Evolutionary conservation across 768 basidiomycete genomes (phyloP).

Genomic region (Mycena floridula): DNA sequence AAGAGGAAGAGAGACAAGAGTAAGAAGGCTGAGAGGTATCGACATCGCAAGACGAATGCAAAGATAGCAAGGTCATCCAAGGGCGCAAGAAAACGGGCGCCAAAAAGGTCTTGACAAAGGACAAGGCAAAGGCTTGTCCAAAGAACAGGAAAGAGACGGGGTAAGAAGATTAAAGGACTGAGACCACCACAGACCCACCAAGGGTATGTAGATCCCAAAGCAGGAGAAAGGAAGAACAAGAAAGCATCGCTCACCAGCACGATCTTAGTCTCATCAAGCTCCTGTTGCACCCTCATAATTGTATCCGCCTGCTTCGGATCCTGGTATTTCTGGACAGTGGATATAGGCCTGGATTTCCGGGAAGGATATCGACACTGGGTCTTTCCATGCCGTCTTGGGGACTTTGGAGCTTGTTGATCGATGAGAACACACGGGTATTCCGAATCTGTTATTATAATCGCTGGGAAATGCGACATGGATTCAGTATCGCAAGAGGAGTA

Average conservation of each 20-base stretch:
- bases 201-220: neutral
- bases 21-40: no score
- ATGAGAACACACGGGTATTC: conserved; percentile 99
- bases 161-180: neutral
- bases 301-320: conserved; percentile 96
- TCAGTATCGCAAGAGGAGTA: conserved; percentile 6
- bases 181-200: neutral
- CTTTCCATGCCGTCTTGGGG: conserved; percentile 61
- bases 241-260: conserved; percentile 65
- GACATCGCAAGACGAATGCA: no score
- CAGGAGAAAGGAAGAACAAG: neutral
- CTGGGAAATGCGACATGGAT: conserved; percentile 31
- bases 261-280: conserved; percentile 99
- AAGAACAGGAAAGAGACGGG: neutral
- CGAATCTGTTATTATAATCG: conserved; percentile 87
- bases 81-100: no score
- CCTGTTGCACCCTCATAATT: conserved; percentile 97
- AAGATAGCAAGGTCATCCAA: no score
- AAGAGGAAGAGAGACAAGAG: no score
- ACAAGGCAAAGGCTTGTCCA: conserved; percentile 1
- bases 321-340: conserved; percentile 90
- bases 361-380: conserved; percentile 67
- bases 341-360: conserved; percentile 69
- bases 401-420: conserved; percentile 87
- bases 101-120: no score